Evolutionary conservation across 768 basidiomycete species (phyloP).

Genomic region (Xerocomus potaroensis): DNA sequence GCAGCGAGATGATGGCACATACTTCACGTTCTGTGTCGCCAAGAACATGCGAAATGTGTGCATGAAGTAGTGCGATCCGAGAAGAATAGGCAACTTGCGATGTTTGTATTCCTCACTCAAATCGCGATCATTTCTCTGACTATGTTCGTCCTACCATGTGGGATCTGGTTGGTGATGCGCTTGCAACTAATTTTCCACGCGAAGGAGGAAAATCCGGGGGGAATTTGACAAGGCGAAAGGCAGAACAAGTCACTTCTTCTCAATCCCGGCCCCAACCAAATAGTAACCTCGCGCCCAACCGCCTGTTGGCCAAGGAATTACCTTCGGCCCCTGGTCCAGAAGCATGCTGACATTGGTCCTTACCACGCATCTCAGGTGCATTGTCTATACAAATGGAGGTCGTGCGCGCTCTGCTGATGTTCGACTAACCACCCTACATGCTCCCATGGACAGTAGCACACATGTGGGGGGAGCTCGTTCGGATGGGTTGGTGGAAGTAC

Average conservation of each 20-base stretch:
- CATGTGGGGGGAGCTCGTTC: conserved; percentile 33
- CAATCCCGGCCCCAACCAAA: conserved; percentile 22
- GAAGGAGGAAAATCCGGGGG: no score
- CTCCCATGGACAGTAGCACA: conserved; percentile 57
- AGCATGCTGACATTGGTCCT: conserved; percentile 34
- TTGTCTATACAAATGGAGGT: conserved; percentile 61
- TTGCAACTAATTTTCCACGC: conserved; percentile 46
- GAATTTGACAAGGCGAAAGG: conserved; percentile 4
- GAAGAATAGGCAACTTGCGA: conserved; percentile 52
- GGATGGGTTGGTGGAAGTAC: conserved; percentile 39
- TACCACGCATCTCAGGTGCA: conserved; percentile 53
- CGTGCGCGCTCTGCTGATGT: conserved; percentile 43
- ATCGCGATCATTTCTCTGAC: no score
- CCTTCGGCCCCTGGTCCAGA: conserved; percentile 14
- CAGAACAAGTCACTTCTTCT: conserved; percentile 12
- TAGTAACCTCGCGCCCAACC: neutral
- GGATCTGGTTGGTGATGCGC: conserved; percentile 45
- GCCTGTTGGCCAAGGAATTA: conserved; percentile 4
- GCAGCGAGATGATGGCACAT: conserved; percentile 64
- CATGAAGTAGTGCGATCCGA: conserved; percentile 64
- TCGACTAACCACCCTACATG: conserved; percentile 56
- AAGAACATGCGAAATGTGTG: conserved; percentile 68
- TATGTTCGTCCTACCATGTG: conserved; percentile 53
- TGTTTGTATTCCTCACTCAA: no score
- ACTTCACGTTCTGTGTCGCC: conserved; percentile 46